Evolutionary conservation across 192 early-diverging fungal genomes (phyloP), one percentile per base, ranked within the genome.

Genomic region (Coemansia sp.): DNA sequence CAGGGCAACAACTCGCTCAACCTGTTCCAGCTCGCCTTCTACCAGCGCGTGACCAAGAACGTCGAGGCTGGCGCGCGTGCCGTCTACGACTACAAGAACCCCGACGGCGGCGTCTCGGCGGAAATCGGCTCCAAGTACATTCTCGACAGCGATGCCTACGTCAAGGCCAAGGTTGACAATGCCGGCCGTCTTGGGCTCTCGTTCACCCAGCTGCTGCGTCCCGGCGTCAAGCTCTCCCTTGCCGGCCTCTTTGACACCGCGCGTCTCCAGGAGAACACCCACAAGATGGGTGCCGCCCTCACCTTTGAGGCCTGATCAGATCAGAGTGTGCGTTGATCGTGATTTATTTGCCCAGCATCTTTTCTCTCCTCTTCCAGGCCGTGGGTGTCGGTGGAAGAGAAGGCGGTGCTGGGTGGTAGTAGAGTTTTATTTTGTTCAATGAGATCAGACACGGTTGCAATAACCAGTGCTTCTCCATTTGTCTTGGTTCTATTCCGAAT

Each of bases 31-130:
- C 91, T 94, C 59, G 92, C 95, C 11, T 97, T 96, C 92, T 97
- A 91, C 91, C 98, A 99, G 88, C 92, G 93, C 69, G 93, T 99
- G 64, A 92, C 87, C 77, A 60, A 86, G 66, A 88, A 90, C 59
- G 89, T 98, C 73, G 96, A 99, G 86, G 95, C 95, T 66, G 96
- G 94, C 80, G 97, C 91, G 65, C 92, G 92, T 76, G 95, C 96
- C 63, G 86, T 90, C 69, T 99, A 94, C 90, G 89, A 93, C 74
- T 87, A 91, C 81, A 89, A 88, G 84, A 85, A 87, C 74, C 74
- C 84, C 67, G 91, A 93, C 74, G 83, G 88, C 69, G 77, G 79
- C 41, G 90, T 92, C 56, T 86, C 87, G 60, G 86, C 96, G 12
- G 97, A 98, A 86, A 88, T 97, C 66, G 97, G 94, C 73, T 90